Percentiles rank a stretch among this genome's conserved stretches.
Conservation (phyloP, 805 yeast genomes). For the Candida oleophila region DNA sequence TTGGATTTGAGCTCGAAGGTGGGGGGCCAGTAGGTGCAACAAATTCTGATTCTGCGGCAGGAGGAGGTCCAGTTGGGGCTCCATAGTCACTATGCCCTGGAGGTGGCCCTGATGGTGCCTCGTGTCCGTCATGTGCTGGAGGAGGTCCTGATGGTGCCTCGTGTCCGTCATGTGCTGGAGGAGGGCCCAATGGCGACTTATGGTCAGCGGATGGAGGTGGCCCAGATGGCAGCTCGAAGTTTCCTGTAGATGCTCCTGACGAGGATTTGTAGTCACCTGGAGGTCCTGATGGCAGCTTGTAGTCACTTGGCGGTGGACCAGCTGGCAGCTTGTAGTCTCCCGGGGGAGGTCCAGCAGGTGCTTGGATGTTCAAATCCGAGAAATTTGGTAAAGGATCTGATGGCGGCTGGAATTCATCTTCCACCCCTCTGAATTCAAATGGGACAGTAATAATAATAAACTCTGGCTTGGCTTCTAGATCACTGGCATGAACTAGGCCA, state of each 20-base stretch:
- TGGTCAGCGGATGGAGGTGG: background rate
- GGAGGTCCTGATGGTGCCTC: background rate
- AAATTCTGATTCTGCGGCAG: background rate
- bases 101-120: constrained; percentile 5
- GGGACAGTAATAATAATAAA: constrained; percentile 1
- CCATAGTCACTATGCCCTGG: too few species aligned
- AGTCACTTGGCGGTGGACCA: constrained; percentile 1
- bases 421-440: constrained; percentile 2
- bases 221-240: background rate
- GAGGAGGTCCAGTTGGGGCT: constrained; percentile 1
- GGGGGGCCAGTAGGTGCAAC: background rate
- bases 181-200: background rate
- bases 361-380: background rate
- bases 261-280: background rate
- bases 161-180: background rate
- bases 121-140: background rate
- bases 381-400: background rate
- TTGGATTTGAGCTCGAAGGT: background rate
- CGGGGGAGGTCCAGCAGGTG: constrained; percentile 4
- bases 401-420: background rate
- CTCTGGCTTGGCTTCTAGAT: constrained; percentile 2
- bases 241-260: too few species aligned
- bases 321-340: background rate
- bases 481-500: background rate
- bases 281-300: background rate